Evolutionary conservation across 2,329 filamentous ascomycete genomes (phyloP).

Genomic region (Herpotrichia juniperi): DNA sequence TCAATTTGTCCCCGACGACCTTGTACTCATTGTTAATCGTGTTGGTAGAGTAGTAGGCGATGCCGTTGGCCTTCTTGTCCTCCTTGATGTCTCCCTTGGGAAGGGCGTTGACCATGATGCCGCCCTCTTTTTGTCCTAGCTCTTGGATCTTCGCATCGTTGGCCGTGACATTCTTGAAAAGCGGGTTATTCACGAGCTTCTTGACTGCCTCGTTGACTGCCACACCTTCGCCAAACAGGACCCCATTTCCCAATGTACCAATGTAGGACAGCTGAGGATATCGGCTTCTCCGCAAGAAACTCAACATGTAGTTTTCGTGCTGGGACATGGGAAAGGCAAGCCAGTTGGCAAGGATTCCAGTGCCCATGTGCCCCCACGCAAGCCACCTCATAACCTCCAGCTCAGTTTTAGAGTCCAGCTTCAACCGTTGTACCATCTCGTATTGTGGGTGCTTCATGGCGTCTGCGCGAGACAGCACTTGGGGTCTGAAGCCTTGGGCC

Average conservation of each 20-base stretch:
- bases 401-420: slow-evolving; percentile 40
- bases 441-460: slow-evolving; percentile 84
- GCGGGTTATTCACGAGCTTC: slow-evolving; percentile 47
- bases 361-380: slow-evolving; percentile 90
- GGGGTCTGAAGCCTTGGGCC: slow-evolving; percentile 87
- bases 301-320: slow-evolving; percentile 73
- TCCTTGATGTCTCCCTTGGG: slow-evolving; percentile 65
- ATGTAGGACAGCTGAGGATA: slow-evolving; percentile 77
- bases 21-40: slow-evolving; percentile 70
- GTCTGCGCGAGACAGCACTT: slow-evolving; percentile 79
- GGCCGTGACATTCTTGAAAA: slow-evolving; percentile 63
- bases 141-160: slow-evolving; percentile 66
- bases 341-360: slow-evolving; percentile 79
- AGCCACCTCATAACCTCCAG: slow-evolving; percentile 82
- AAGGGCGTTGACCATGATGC: slow-evolving; percentile 64
- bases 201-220: slow-evolving; percentile 51
- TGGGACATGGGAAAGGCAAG: slow-evolving; percentile 84
- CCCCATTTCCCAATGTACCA: slow-evolving; percentile 70
- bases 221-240: slow-evolving; percentile 73
- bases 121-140: slow-evolving; percentile 59
- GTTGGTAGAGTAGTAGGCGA: slow-evolving; percentile 78
- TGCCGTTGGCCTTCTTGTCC: slow-evolving; percentile 67
- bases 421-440: slow-evolving; percentile 65
- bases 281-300: slow-evolving; percentile 75
- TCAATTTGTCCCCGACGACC: slow-evolving; percentile 68